These are phyloP conservation scores for Phytopythium montanum DNA, from an alignment of 352 stramenopile species.

Conservation along the genomic window DNA sequence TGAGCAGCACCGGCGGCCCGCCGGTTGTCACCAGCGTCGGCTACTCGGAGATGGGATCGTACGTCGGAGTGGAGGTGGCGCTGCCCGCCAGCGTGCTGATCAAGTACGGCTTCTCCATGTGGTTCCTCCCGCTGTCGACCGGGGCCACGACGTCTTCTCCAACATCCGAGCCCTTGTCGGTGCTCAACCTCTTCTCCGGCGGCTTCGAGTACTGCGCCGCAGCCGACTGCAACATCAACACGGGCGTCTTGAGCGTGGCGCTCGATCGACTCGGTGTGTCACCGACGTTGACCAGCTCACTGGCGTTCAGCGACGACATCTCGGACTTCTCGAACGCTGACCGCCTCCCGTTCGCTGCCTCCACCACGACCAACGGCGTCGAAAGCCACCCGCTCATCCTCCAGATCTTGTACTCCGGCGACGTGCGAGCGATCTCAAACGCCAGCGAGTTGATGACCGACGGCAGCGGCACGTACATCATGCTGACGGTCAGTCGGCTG, in stretches of 20 bases:
- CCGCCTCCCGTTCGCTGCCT: conserved; percentile 6
- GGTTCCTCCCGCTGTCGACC: not conserved
- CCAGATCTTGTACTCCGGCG: not conserved
- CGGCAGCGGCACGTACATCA: not conserved
- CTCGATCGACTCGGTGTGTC: conserved; percentile 10
- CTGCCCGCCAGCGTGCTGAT: not conserved
- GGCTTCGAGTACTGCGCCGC: conserved; percentile 19
- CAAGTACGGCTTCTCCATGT: conserved; percentile 5
- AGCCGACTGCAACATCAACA: conserved; percentile 11
- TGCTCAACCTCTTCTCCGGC: conserved; percentile 11
- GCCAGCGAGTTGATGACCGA: not conserved
- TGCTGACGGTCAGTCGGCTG: not conserved
- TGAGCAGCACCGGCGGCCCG: not conserved
- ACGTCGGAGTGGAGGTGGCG: not conserved
- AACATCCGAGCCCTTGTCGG: not conserved
- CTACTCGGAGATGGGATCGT: not conserved
- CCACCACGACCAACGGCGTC: not conserved
- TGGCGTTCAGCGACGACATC: not conserved
- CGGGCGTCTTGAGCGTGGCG: conserved; percentile 11
- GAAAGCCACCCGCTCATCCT: not conserved
- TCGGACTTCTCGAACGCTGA: conserved; percentile 1
- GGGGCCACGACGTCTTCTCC: not conserved
- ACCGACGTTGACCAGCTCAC: not conserved
- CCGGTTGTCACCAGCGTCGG: not conserved
- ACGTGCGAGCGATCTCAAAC: not conserved